A percentile compares a stretch with the other conserved stretches of the same genome.
phyloP scores from a whole-genome alignment of 257 asterid genomes.

The Solanum paucissectum region DNA sequence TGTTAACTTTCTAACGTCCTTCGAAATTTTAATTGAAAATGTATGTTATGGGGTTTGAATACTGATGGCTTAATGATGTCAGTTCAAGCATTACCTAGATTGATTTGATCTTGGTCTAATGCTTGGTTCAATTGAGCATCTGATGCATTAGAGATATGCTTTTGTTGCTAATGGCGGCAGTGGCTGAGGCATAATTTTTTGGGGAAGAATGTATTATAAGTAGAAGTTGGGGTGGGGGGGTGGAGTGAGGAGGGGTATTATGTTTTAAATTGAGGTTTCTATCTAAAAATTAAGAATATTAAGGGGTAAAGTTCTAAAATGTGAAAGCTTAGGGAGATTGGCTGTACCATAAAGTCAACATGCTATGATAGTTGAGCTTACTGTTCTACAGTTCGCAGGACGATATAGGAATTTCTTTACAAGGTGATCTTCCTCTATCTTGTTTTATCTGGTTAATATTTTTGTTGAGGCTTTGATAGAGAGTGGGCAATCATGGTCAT shows the following conservation, averaged over 20 bases:
- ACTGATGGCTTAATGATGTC: neutral
- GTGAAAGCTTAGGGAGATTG: neutral
- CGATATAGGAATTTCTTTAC: neutral
- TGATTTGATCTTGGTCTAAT: neutral
- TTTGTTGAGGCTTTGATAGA: neutral
- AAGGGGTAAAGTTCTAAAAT: neutral
- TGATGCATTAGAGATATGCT: neutral
- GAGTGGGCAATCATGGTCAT: neutral
- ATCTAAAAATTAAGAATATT: neutral
- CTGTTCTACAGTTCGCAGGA: neutral
- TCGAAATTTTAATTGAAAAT: neutral
- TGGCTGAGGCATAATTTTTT: neutral
- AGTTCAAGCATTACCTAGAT: neutral
- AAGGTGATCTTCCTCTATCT: neutral
- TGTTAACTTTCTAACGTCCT: neutral
- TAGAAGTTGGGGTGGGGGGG: neutral
- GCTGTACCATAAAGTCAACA: neutral
- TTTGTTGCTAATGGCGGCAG: neutral
- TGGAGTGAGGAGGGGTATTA: neutral
- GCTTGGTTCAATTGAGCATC: neutral
- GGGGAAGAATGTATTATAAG: neutral
- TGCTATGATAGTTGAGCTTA: neutral
- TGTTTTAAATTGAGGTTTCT: neutral
- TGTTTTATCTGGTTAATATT: neutral
- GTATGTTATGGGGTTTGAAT: neutral